Conservation (phyloP, 2,329 filamentous ascomycete genomes). For the Apiospora marii region DNA sequence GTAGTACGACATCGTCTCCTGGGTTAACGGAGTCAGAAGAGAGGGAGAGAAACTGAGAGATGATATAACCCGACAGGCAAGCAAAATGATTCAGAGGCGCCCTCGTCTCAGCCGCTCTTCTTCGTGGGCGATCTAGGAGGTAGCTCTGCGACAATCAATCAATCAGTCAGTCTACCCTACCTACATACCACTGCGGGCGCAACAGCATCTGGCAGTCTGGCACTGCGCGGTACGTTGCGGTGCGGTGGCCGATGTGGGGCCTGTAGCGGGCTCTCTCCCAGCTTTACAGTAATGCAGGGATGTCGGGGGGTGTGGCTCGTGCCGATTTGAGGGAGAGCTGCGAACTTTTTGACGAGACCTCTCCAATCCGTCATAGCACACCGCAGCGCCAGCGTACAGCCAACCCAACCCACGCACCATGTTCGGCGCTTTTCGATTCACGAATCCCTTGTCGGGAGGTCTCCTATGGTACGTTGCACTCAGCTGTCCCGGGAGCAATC, state of each 20-base stretch:
- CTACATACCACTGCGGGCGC: background rate
- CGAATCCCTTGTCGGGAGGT: constrained; percentile 78
- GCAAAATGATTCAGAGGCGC: background rate
- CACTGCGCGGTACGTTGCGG: background rate
- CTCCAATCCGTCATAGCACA: background rate
- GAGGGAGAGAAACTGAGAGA: background rate
- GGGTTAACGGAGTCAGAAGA: background rate
- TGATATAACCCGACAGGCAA: background rate
- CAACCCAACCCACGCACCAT: constrained; percentile 56
- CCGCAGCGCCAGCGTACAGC: constrained; percentile 22
- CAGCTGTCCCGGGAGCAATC: background rate
- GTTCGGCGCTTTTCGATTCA: constrained; percentile 85
- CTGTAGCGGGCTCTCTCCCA: constrained; percentile 33
- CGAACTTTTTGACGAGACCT: constrained; percentile 25
- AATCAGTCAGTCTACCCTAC: background rate
- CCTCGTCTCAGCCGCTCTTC: background rate
- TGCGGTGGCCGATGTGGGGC: constrained; percentile 17
- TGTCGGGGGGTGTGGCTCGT: constrained; percentile 28
- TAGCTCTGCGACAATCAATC: background rate
- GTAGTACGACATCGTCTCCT: constrained; percentile 88
- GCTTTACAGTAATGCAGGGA: constrained; percentile 24
- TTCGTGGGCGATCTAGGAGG: background rate
- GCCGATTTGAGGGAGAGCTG: constrained; percentile 20
- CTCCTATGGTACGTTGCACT: constrained; percentile 73
- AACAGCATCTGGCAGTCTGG: background rate